These are phyloP conservation scores for Cystobasidium slooffiae DNA, from an alignment of 1,284 basidiomycete species.

Conservation along the genomic window DNA sequence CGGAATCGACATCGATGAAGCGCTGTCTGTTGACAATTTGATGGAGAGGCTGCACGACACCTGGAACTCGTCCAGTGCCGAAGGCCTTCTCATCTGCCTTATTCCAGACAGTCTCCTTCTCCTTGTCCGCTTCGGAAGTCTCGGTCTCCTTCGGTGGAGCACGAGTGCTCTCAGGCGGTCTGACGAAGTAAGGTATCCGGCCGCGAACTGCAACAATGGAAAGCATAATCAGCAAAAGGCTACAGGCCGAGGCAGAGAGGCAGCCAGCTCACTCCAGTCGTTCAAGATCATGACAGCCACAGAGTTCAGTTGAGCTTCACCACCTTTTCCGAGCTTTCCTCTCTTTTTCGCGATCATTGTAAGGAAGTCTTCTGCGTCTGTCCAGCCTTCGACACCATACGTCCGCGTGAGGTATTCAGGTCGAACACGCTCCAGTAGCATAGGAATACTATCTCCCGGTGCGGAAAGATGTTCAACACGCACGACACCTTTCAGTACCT, in stretches of 20 bases:
- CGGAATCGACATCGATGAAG: constrained; percentile 61
- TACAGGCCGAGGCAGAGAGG: background rate
- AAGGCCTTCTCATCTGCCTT: constrained; percentile 50
- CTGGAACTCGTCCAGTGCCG: constrained; percentile 59
- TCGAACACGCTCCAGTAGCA: constrained; percentile 85
- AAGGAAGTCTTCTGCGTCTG: constrained; percentile 79
- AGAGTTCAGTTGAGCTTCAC: constrained; percentile 89
- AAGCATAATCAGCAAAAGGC: background rate
- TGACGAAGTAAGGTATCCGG: constrained; percentile 68
- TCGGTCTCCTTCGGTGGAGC: constrained; percentile 47
- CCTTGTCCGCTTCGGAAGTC: constrained; percentile 46
- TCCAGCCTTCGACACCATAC: constrained; percentile 69
- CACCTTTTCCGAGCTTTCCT: constrained; percentile 89
- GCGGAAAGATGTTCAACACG: constrained; percentile 93
- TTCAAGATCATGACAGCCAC: constrained; percentile 94
- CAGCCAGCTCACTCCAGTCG: constrained; percentile 48
- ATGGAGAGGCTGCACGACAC: constrained; percentile 64
- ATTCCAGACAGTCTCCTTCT: constrained; percentile 49
- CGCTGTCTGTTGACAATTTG: constrained; percentile 64
- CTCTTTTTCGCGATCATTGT: constrained; percentile 85
- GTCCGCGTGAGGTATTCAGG: constrained; percentile 91
- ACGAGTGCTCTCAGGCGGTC: constrained; percentile 57
- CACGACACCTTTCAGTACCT: constrained; percentile 95
- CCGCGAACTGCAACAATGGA: constrained; percentile 69
- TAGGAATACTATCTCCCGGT: constrained; percentile 90